Conservation (phyloP, 2,329 filamentous ascomycete genomes). For the Dendrostoma leiphaemia region DNA sequence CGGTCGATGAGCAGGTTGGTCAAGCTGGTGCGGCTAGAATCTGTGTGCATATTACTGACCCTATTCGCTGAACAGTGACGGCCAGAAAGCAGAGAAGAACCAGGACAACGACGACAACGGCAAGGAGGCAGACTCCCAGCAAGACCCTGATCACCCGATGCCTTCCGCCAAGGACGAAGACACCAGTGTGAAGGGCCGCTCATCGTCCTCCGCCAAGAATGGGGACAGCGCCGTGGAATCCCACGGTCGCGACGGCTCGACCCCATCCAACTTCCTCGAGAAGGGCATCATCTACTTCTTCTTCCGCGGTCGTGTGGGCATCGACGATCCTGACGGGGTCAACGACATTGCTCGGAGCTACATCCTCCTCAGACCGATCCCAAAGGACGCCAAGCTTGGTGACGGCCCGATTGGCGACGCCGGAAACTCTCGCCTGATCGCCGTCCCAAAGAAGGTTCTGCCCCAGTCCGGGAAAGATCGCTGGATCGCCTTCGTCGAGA, state of each 20-base stretch:
- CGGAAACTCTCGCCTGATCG: constrained; percentile 68
- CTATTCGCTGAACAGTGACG: background rate
- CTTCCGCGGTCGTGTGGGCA: constrained; percentile 72
- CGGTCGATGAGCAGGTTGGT: constrained; percentile 5
- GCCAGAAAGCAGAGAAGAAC: constrained; percentile 20
- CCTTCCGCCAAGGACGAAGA: constrained; percentile 20
- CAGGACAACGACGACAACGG: constrained; percentile 26
- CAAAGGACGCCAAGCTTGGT: constrained; percentile 65
- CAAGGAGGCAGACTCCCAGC: constrained; percentile 19
- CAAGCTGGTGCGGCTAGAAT: background rate
- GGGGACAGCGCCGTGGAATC: constrained; percentile 26
- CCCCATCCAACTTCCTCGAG: constrained; percentile 64
- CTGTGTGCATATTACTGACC: background rate
- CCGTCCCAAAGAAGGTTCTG: constrained; percentile 81
- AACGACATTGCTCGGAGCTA: constrained; percentile 75
- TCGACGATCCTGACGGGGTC: constrained; percentile 66
- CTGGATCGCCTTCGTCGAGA: constrained; percentile 83
- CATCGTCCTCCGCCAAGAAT: constrained; percentile 16
- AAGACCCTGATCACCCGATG: too few species aligned
- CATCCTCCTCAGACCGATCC: constrained; percentile 74
- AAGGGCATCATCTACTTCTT: constrained; percentile 94
- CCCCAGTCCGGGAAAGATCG: constrained; percentile 66
- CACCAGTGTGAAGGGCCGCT: constrained; percentile 9
- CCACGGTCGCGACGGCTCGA: constrained; percentile 29
- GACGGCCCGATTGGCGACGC: constrained; percentile 45